phyloP scores from a whole-genome alignment of 2,329 filamentous ascomycete genomes.

The Colletotrichum trifolii region DNA sequence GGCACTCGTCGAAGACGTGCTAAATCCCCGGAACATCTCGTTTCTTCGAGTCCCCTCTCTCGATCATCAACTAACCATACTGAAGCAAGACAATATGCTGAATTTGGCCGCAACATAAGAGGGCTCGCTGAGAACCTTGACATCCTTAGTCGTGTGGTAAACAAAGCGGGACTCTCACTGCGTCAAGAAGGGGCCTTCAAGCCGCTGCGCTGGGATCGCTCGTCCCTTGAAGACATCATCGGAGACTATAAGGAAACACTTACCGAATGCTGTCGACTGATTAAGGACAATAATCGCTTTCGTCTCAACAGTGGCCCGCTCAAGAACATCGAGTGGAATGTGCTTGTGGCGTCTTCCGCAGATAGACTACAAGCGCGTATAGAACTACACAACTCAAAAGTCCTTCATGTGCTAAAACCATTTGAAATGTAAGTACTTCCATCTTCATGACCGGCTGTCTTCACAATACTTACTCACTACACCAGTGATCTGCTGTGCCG shows the following conservation, averaged over 20 bases:
- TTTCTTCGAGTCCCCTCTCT: no score
- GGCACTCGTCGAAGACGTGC: no score
- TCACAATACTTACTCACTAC: conserved; percentile 3
- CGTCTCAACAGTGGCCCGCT: conserved; percentile 41
- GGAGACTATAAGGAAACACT: conserved; percentile 47
- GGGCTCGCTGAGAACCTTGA: conserved; percentile 46
- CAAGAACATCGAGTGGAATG: conserved; percentile 50
- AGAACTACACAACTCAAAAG: conserved; percentile 47
- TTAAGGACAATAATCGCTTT: conserved; percentile 45
- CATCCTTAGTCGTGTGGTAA: conserved; percentile 44
- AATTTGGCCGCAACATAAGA: conserved; percentile 46
- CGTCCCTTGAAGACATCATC: conserved; percentile 41
- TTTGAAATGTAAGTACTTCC: conserved; percentile 49
- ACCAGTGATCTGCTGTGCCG: conserved; percentile 46
- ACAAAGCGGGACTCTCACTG: conserved; percentile 43
- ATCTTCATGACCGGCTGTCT: no score
- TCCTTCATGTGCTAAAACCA: conserved; percentile 47
- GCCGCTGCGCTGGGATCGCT: conserved; percentile 38
- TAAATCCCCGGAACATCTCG: no score
- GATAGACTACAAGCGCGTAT: conserved; percentile 47
- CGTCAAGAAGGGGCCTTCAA: conserved; percentile 39
- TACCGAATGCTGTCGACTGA: conserved; percentile 44
- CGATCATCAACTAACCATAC: conserved; percentile 13
- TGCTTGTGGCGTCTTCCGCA: conserved; percentile 46
- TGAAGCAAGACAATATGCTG: conserved; percentile 45